A percentile compares a stretch with the other conserved stretches of the same genome.
These are phyloP conservation scores for Colletotrichum musae DNA, from an alignment of 2,329 filamentous ascomycete species.

Conservation along the genomic window DNA sequence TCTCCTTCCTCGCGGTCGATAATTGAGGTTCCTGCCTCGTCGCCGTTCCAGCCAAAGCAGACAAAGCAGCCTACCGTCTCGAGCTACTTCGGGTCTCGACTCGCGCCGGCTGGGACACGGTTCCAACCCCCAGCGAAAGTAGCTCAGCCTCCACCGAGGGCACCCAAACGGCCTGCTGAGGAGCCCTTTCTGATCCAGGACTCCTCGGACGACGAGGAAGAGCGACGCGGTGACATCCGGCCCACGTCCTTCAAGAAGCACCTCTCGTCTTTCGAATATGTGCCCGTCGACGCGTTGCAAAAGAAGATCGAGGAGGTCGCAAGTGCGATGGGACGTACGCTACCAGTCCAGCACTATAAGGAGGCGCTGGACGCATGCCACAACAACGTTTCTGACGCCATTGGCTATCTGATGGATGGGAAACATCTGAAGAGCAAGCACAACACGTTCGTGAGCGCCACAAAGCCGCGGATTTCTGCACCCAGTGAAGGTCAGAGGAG, in stretches of 20 bases:
- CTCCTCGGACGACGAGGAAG: conserved; percentile 64
- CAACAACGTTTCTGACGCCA: conserved; percentile 54
- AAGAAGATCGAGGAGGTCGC: conserved; percentile 54
- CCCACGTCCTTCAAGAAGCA: conserved; percentile 69
- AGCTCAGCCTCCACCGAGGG: conserved; percentile 59
- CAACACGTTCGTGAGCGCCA: conserved; percentile 28
- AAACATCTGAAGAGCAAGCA: conserved; percentile 42
- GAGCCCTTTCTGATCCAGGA: conserved; percentile 65
- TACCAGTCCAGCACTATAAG: conserved; percentile 49
- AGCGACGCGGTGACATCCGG: conserved; percentile 72
- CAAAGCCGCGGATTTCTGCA: conserved; percentile 44
- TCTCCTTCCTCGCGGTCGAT: conserved; percentile 61
- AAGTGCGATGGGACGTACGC: conserved; percentile 51
- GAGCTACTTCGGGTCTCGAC: conserved; percentile 64
- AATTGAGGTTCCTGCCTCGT: conserved; percentile 91
- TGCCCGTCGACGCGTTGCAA: conserved; percentile 60
- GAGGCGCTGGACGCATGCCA: conserved; percentile 51
- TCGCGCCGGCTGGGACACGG: conserved; percentile 83
- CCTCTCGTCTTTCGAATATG: conserved; percentile 60
- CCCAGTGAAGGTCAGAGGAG: conserved; percentile 8
- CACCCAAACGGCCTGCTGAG: conserved; percentile 54
- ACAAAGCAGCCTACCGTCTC: conserved; percentile 35
- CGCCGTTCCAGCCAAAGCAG: conserved; percentile 69
- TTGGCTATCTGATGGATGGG: conserved; percentile 48
- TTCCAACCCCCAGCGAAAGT: conserved; percentile 67